phyloP scores from a whole-genome alignment of 768 basidiomycete genomes.

The Daedaleopsis sinensis region DNA sequence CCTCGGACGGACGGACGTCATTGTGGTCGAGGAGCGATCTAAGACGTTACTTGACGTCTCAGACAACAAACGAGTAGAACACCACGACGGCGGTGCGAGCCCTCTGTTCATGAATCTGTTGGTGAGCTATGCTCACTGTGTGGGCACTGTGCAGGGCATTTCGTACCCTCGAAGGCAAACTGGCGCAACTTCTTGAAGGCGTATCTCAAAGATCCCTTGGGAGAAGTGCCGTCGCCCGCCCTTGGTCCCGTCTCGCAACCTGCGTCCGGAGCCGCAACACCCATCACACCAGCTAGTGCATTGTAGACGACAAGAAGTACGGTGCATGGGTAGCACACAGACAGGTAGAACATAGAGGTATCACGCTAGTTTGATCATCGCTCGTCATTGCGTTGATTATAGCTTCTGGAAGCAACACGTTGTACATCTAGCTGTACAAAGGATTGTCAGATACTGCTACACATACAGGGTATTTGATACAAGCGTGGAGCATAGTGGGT shows the following conservation, averaged over 20 bases:
- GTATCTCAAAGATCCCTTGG: constrained; percentile 59
- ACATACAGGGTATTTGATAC: too few relatives aligned
- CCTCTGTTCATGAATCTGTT: background rate
- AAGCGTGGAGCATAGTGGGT: too few relatives aligned
- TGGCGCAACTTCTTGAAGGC: constrained; percentile 78
- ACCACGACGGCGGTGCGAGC: constrained; percentile 76
- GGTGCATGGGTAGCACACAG: too few relatives aligned
- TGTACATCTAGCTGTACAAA: too few relatives aligned
- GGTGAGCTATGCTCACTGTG: background rate
- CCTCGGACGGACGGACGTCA: constrained; percentile 74
- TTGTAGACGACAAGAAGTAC: background rate
- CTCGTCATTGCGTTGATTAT: too few relatives aligned
- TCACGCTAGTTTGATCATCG: too few relatives aligned
- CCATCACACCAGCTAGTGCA: constrained; percentile 27
- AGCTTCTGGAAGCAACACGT: too few relatives aligned
- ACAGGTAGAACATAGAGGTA: too few relatives aligned
- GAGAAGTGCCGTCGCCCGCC: constrained; percentile 48
- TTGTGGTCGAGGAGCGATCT: constrained; percentile 74
- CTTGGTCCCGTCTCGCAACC: constrained; percentile 37
- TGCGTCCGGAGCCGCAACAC: constrained; percentile 52
- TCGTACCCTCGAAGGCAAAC: constrained; percentile 74
- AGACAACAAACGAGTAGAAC: constrained; percentile 62
- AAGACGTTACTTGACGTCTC: constrained; percentile 57
- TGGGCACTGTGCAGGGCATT: constrained; percentile 61
- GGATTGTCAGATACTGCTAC: too few relatives aligned